Evolutionary conservation across 2,329 filamentous ascomycete species (phyloP), one percentile per base, ranked within the genome.

Genomic region (Tolypocladium ovalisporum): DNA sequence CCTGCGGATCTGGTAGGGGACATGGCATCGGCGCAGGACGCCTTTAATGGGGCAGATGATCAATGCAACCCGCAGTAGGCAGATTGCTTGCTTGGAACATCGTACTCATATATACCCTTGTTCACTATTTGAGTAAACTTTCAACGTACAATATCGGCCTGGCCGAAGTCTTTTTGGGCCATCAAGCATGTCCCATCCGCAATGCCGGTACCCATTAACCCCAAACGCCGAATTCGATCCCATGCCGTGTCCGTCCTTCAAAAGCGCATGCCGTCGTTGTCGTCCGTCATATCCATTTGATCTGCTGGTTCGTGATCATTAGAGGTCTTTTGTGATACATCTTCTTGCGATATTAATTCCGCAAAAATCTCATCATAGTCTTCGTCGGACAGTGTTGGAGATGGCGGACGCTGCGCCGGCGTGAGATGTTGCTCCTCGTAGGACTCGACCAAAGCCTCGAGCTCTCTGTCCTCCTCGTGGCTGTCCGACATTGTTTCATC

Each of bases 1-100:
- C 94, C 94, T 0, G 81, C 89, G 40, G 94, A 97, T 71, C 77
- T 99, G 22, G 88, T 99, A 19, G 93, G 92, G 57, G 90, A 96
- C 68, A 88, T 96, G 83, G 85, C 86, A 57, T 88, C 88, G 54
- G 88, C 89, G 22, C 89, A 93, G 67, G 89, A 93, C 62, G 82
- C 80, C 8, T 76, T 87, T 58, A 81, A 78, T 47, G 78, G 74
- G 37, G 77, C 81, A 32, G 84, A 86, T 62, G 84, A 86, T 64
- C 76, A 80, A 32, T 87, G 84, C 64, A 80, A 82, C 60, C 79
- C 79, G 57, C 84, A 86, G 74, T 87, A 75, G 74, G 74, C 87
- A 75, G 74, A 70, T 49, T 59, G 39, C 54, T 52, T 62, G 54
- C 44, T 64, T 61, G 62, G 62, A 66, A 58, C 62, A 56, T 58